These are phyloP conservation scores for Tetrahymena elliotti DNA, from an alignment of 73 alveolate species.

Conservation along the genomic window DNA sequence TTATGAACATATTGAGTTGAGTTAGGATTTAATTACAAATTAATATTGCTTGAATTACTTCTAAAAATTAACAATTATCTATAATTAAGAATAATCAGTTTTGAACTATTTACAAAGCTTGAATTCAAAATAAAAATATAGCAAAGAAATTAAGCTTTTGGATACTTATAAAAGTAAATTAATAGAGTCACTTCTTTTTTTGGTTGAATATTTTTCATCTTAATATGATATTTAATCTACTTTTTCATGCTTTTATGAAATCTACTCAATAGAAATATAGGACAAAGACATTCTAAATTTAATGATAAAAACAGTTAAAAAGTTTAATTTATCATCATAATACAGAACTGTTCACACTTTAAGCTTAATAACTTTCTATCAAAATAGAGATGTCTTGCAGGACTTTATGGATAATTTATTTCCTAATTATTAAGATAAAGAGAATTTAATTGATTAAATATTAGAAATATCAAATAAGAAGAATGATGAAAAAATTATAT, in stretches of 20 bases:
- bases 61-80: background rate
- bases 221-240: background rate
- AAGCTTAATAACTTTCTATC: background rate
- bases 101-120: too few species aligned
- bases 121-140: background rate
- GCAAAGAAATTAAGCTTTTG: background rate
- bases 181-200: background rate
- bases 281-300: background rate
- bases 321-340: background rate
- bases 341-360: background rate
- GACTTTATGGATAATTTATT: background rate
- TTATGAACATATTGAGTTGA: background rate
- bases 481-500: background rate
- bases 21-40: background rate
- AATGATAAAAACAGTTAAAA: background rate
- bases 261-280: background rate
- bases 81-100: background rate
- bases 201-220: background rate
- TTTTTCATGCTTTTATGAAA: background rate
- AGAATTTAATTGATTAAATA: background rate
- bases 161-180: background rate
- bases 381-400: background rate
- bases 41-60: background rate
- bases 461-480: background rate
- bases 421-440: background rate